Evolutionary conservation across 371 early-diverging fungal genomes (phyloP).

Genomic region (Catenaria anguillulae): DNA sequence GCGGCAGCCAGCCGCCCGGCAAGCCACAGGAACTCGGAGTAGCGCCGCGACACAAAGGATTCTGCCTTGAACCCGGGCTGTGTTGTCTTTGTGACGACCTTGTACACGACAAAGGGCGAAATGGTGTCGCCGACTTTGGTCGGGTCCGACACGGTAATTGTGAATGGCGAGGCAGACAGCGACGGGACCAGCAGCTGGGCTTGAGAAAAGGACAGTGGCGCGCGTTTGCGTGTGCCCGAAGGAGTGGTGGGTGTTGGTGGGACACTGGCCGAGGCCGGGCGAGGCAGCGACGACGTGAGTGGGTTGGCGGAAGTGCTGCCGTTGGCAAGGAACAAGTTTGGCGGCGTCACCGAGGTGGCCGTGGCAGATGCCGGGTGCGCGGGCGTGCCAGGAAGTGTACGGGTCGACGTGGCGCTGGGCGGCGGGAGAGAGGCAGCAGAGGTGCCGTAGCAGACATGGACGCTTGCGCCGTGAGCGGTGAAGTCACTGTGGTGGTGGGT

Average conservation of each 20-base stretch:
- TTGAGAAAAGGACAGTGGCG: neutral
- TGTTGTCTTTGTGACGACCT: conserved; percentile 68
- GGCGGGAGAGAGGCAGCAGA: neutral
- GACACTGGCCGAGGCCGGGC: neutral
- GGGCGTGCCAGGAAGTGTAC: neutral
- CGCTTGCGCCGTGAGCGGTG: too few species aligned
- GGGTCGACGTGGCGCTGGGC: neutral
- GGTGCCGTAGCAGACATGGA: neutral
- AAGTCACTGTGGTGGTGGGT: too few species aligned
- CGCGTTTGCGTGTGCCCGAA: too few species aligned
- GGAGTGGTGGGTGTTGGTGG: neutral
- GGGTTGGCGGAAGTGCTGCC: neutral
- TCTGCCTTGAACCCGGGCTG: conserved; percentile 57
- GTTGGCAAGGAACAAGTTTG: neutral
- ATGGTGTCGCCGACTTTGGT: conserved; percentile 78
- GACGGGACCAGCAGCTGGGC: neutral
- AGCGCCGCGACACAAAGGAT: conserved; percentile 68
- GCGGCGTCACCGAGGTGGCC: neutral
- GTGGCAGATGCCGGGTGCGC: too few species aligned
- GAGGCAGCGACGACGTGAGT: neutral
- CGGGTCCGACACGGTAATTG: conserved; percentile 54
- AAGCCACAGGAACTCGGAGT: conserved; percentile 89
- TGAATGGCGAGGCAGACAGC: neutral
- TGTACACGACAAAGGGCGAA: conserved; percentile 72
- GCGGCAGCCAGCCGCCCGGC: conserved; percentile 59